Evolutionary conservation across 768 basidiomycete genomes (phyloP).

Genomic region (Holtermanniella nyarrowii): DNA sequence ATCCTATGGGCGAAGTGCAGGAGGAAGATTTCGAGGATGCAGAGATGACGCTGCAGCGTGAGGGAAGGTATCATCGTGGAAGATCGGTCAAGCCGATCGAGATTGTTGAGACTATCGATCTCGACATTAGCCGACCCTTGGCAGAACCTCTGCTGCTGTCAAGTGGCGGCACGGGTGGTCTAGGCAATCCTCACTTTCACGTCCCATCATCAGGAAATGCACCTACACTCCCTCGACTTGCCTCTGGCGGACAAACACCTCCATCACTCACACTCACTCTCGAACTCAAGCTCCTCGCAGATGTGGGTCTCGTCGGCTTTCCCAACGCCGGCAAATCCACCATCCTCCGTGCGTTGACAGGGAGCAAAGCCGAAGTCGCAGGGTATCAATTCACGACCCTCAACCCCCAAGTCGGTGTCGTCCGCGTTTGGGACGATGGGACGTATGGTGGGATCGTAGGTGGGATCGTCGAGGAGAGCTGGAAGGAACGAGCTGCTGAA

Average conservation of each 20-base stretch:
- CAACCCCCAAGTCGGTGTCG: slow-evolving; percentile 85
- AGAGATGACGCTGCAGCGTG: slow-evolving; percentile 19
- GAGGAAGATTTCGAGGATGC: slow-evolving; percentile 24
- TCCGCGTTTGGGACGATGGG: slow-evolving; percentile 70
- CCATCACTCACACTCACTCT: slow-evolving; percentile 59
- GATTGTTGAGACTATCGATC: slow-evolving; percentile 13
- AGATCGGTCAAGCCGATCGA: slow-evolving; percentile 10
- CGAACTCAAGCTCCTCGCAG: slow-evolving; percentile 86
- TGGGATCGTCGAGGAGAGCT: slow-evolving; percentile 28
- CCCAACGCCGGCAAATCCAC: slow-evolving; percentile 91
- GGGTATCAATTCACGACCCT: slow-evolving; percentile 90
- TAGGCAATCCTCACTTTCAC: slow-evolving; percentile 81
- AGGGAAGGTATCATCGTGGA: slow-evolving; percentile 14
- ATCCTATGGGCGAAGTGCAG: slow-evolving; percentile 21
- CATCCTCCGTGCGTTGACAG: slow-evolving; percentile 75
- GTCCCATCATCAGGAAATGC: slow-evolving; percentile 38
- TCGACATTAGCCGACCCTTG: slow-evolving; percentile 24
- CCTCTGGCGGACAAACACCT: slow-evolving; percentile 38
- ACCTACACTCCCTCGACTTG: slow-evolving; percentile 64
- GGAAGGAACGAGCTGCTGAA: slow-evolving; percentile 31
- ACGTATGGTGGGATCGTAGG: slow-evolving; percentile 46
- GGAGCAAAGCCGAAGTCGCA: slow-evolving; percentile 74
- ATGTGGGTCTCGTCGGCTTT: slow-evolving; percentile 91
- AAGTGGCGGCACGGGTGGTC: slow-evolving; percentile 65
- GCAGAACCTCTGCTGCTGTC: slow-evolving; percentile 49